Conservation (phyloP, 1,284 basidiomycete genomes). For the Ceratobasidium sp. region DNA sequence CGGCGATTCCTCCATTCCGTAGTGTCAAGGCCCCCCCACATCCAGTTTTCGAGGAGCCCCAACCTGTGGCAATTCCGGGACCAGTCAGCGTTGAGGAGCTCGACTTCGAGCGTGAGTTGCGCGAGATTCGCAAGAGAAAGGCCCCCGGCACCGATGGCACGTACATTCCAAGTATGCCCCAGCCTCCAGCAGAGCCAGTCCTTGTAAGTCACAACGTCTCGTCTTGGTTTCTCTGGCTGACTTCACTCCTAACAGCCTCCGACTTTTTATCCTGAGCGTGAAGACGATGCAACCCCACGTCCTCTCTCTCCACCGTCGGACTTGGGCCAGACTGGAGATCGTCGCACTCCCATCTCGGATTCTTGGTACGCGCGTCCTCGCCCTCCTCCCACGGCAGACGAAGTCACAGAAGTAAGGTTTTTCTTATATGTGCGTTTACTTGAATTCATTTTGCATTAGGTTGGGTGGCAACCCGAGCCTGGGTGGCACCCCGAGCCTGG, state of each 20-base stretch:
- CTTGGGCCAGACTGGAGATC: conserved; percentile 20
- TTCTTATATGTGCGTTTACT: not conserved
- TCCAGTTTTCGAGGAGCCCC: conserved; percentile 23
- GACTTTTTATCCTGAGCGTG: conserved; percentile 34
- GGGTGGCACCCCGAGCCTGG: conserved; percentile 14
- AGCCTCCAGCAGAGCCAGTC: conserved; percentile 34
- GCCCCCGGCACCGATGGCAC: conserved; percentile 28
- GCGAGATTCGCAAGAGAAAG: conserved; percentile 29
- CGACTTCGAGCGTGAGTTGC: conserved; percentile 26
- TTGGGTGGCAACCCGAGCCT: no score
- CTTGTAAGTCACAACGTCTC: conserved; percentile 19
- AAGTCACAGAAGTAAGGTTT: conserved; percentile 26
- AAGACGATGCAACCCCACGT: conserved; percentile 35
- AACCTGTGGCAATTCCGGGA: not conserved
- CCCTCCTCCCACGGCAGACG: conserved; percentile 25
- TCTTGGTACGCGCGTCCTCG: conserved; percentile 41
- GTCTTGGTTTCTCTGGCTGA: not conserved
- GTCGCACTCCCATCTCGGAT: conserved; percentile 29
- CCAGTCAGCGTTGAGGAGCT: conserved; percentile 20
- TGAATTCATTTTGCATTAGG: not conserved
- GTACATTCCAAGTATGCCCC: conserved; percentile 40
- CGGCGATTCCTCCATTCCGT: not conserved
- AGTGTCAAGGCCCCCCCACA: not conserved
- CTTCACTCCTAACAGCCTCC: not conserved
- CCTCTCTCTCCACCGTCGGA: conserved; percentile 33